phyloP scores from a whole-genome alignment of 106 monocot genomes.

The Acorus calamus region DNA sequence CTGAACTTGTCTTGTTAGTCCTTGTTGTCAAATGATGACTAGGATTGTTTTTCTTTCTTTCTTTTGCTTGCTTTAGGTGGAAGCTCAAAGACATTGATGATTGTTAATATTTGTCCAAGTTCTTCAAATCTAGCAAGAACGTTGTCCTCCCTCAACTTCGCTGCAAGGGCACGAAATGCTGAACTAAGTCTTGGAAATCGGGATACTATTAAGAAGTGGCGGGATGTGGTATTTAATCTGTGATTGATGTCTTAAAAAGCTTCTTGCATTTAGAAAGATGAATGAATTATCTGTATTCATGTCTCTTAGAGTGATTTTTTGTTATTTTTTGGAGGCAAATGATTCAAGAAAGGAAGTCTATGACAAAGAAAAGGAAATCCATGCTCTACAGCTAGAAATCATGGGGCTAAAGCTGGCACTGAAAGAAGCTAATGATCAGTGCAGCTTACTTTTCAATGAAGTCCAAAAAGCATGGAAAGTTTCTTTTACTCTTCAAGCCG shows the following conservation, averaged over 20 bases:
- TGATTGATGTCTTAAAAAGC: constrained; percentile 7
- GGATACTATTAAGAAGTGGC: constrained; percentile 97
- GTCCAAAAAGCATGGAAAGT: constrained; percentile 99
- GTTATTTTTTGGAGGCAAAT: constrained; percentile 39
- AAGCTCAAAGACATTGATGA: constrained; percentile 78
- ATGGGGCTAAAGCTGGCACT: constrained; percentile 48
- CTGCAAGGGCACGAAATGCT: constrained; percentile 74
- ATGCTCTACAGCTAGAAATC: constrained; percentile 55
- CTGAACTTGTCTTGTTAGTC: background rate
- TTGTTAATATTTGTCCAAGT: constrained; percentile 70
- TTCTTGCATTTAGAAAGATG: no score
- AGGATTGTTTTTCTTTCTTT: background rate
- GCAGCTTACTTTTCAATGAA: constrained; percentile 87
- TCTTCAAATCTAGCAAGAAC: constrained; percentile 60
- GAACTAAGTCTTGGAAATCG: constrained; percentile 88
- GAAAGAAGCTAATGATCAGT: constrained; percentile 87
- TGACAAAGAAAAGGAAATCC: constrained; percentile 83
- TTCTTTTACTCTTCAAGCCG: constrained; percentile 84
- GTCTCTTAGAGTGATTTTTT: no score
- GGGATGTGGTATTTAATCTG: constrained; percentile 55
- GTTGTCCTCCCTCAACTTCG: constrained; percentile 64
- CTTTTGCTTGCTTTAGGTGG: constrained; percentile 34
- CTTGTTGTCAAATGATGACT: background rate
- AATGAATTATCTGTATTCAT: no score
- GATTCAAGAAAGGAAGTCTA: constrained; percentile 75